Base-by-base conservation (phyloP, 805 yeast genomes). In the Wickerhamomyces tratensis region DNA sequence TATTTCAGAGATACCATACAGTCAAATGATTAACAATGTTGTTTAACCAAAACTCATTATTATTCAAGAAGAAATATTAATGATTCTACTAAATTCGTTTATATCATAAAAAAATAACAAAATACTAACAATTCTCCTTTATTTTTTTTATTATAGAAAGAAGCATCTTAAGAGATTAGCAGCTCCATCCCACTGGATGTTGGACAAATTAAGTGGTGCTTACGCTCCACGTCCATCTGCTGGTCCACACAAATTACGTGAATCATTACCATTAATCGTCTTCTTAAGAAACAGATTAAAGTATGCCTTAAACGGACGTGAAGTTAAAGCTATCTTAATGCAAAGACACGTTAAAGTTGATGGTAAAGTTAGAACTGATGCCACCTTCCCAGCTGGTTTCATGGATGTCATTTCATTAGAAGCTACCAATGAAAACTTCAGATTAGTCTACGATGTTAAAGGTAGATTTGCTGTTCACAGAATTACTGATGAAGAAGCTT, bases 141-240 rank as follows among this genome's bases (percentile, higher is more conserved):
- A 20, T 20, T 20, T 20, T 20, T 20, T 20, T 20, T 29, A 29
- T 9, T 54, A 57, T 64, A 79, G 82, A 78, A 82, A 82, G 83
- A 82, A 83, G 76, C 91, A 83, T 67, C 76, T 84, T 70, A 83
- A 83, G 79, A 82, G 93, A 77, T 79, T 84, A 70, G 89, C 93
- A 66, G 94, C 94, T 66, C 94, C 94, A 74, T 77, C 82, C 76
- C 93, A 85, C 80, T 85, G 94, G 94, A 82, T 85, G 88, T 82
- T 85, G 74, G 94, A 86, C 85, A 85, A 85, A 74, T 79, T 85
- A 74, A 80, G 91, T 64, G 94, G 94, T 65, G 75, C 82, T 62
- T 85, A 84, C 66, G 94, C 94, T 48, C 94, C 94, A 71, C 82
- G 93, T 74, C 87, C 93, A 59, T 82, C 91, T 50, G 77, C 86